These are phyloP conservation scores for Teratosphaeria nubilosa DNA, from an alignment of 2,329 filamentous ascomycete species.

Conservation along the genomic window DNA sequence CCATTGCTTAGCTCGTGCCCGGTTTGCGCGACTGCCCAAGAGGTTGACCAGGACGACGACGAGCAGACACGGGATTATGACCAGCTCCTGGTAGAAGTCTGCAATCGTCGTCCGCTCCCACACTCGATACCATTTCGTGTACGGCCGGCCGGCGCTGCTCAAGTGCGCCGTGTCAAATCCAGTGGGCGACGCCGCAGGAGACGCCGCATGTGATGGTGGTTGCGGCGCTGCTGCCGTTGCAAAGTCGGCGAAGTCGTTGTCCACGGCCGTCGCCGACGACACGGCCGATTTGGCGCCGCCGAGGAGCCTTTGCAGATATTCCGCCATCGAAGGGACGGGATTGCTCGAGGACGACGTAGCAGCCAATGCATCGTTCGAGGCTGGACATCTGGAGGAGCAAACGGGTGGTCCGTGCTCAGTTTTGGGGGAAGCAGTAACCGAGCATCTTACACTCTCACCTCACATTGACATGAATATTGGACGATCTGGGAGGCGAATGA, in stretches of 20 bases:
- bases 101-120: conserved; percentile 77
- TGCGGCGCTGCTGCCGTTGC: conserved; percentile 63
- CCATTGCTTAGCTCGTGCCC: conserved; percentile 71
- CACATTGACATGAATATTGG: no score
- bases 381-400: neutral
- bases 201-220: conserved; percentile 40
- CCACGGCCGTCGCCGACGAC: conserved; percentile 20
- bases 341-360: neutral
- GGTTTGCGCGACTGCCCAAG: conserved; percentile 71
- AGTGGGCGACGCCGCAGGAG: conserved; percentile 32
- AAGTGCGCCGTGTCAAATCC: conserved; percentile 20
- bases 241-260: conserved; percentile 85
- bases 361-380: neutral
- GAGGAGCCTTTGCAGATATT: conserved; percentile 56
- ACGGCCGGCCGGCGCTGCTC: conserved; percentile 48
- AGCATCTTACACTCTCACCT: neutral
- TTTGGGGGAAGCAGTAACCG: neutral
- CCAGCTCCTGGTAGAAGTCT: conserved; percentile 81
- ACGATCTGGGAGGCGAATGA: no score
- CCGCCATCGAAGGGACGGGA: conserved; percentile 30
- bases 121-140: conserved; percentile 92
- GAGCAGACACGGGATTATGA: conserved; percentile 66
- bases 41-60: conserved; percentile 70
- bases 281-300: conserved; percentile 54
- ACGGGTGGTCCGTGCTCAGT: neutral